Evolutionary conservation across 208 protist genomes (phyloP).

Genomic region (Leishmania amazonensis): DNA sequence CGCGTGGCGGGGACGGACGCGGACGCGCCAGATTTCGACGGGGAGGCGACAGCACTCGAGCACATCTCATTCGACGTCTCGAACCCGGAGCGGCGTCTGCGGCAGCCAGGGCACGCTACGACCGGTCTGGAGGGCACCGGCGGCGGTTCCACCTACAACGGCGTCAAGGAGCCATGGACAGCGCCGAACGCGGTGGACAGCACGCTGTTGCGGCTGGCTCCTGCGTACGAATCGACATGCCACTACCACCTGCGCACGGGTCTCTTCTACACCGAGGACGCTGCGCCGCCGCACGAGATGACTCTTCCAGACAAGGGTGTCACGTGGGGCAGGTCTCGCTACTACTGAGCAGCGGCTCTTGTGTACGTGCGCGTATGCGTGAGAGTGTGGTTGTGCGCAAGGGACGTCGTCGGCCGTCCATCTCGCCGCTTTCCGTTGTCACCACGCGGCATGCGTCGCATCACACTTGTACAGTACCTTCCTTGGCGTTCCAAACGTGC

Average conservation of each 20-base stretch:
- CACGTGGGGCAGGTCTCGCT: conserved; percentile 71
- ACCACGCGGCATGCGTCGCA: background rate
- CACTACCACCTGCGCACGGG: conserved; percentile 83
- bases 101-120: conserved; percentile 56
- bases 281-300: conserved; percentile 56
- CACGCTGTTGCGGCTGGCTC: conserved; percentile 70
- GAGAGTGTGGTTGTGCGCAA: background rate
- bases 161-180: conserved; percentile 48
- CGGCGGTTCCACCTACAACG: conserved; percentile 69
- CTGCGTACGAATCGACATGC: conserved; percentile 76
- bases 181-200: conserved; percentile 63
- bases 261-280: conserved; percentile 68
- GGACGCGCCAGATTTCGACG: conserved; percentile 40
- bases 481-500: background rate
- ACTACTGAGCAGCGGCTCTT: conserved; percentile 25
- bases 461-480: background rate
- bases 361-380: background rate
- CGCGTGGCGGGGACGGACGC: background rate
- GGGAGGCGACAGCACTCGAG: conserved; percentile 48
- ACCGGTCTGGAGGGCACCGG: conserved; percentile 42
- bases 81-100: conserved; percentile 56
- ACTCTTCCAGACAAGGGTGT: conserved; percentile 71
- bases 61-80: conserved; percentile 53
- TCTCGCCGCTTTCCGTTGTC: background rate
- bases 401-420: background rate